Evolutionary conservation across 768 basidiomycete species (phyloP).

Genomic region (Hericium erinaceus): DNA sequence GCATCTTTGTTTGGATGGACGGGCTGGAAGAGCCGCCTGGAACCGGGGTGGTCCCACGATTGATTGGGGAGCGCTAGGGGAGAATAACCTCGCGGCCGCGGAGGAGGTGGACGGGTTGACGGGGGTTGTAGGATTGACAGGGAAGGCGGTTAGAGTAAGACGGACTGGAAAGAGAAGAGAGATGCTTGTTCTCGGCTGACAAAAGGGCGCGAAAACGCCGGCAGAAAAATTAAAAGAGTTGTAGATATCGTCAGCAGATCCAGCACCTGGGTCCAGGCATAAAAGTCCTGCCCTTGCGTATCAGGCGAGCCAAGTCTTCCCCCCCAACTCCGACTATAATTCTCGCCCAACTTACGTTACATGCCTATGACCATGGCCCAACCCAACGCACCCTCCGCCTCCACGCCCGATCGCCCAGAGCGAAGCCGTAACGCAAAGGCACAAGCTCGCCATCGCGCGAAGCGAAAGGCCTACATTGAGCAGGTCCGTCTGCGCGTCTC

Average conservation of each 20-base stretch:
- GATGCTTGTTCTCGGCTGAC: conserved; percentile 10
- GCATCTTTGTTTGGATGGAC: neutral
- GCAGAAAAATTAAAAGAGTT: neutral
- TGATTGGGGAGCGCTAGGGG: neutral
- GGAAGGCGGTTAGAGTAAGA: neutral
- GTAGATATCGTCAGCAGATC: neutral
- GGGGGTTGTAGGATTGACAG: too few relatives aligned
- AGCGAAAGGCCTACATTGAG: conserved; percentile 89
- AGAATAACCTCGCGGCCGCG: neutral
- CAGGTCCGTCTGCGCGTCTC: conserved; percentile 40
- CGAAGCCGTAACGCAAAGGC: conserved; percentile 83
- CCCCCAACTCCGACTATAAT: neutral
- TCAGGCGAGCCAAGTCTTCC: neutral
- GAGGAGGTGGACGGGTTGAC: neutral
- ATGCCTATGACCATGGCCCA: conserved; percentile 2
- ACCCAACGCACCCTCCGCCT: conserved; percentile 3
- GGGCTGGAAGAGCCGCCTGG: neutral
- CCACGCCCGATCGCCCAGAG: conserved; percentile 38
- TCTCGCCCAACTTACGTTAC: neutral
- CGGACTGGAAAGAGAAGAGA: neutral
- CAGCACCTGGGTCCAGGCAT: neutral
- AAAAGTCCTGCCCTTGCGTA: neutral
- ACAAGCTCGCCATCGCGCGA: conserved; percentile 84
- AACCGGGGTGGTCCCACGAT: neutral
- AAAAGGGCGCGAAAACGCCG: conserved; percentile 13